phyloP scores from a whole-genome alignment of 306 rosid genomes.

The Nissolia schottii region DNA sequence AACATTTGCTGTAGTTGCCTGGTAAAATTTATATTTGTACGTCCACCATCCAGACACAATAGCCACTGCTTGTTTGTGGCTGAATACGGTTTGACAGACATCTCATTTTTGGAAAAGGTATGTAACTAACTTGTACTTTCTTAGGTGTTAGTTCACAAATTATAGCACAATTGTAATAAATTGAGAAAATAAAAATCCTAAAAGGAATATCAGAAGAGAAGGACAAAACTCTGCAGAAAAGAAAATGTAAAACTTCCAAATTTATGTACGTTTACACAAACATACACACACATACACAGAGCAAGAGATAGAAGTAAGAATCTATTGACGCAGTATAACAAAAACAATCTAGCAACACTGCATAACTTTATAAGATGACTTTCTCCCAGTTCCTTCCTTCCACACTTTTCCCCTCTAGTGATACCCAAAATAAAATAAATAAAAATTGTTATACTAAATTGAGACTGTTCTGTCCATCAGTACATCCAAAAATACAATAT shows the following conservation, averaged over 20 bases:
- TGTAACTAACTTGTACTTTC: not conserved
- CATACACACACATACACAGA: not conserved
- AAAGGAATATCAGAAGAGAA: not conserved
- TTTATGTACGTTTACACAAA: not conserved
- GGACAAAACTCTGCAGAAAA: not conserved
- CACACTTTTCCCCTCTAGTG: not conserved
- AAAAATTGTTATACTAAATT: not conserved
- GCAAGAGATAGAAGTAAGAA: not conserved
- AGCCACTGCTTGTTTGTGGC: not conserved
- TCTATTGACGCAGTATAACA: not conserved
- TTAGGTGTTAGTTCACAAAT: not conserved
- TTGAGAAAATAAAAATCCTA: not conserved
- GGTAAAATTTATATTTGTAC: not conserved
- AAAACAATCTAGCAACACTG: not conserved
- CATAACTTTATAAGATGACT: not conserved
- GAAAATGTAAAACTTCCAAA: not conserved
- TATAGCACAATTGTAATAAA: not conserved
- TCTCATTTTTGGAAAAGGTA: not conserved
- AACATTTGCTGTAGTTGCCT: not conserved
- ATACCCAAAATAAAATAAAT: not conserved
- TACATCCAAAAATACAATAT: not conserved
- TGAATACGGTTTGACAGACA: not conserved
- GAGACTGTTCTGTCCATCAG: not conserved
- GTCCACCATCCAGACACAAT: not conserved
- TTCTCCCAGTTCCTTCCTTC: not conserved